Percentiles rank a stretch among this genome's conserved stretches.
phyloP scores from a whole-genome alignment of 768 basidiomycete genomes.

The Dendrothele bispora region DNA sequence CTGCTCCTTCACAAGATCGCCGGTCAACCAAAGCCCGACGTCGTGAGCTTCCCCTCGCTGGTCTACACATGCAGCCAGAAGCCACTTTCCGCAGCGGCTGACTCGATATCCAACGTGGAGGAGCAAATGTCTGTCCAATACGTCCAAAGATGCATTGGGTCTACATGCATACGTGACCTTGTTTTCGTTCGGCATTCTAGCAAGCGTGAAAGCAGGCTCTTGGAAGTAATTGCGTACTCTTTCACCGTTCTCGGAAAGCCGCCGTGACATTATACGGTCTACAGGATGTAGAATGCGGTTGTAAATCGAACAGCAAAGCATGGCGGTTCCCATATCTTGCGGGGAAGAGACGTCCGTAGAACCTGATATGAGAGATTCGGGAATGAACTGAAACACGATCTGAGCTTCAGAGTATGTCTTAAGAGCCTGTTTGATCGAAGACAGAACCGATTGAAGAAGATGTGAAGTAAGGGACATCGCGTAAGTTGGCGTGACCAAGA shows the following conservation, averaged over 20 bases:
- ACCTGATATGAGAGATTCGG: constrained; percentile 57
- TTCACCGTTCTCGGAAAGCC: constrained; percentile 39
- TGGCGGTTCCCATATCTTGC: constrained; percentile 43
- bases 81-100: constrained; percentile 72
- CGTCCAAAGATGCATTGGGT: constrained; percentile 42
- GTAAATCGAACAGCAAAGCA: constrained; percentile 66
- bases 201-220: constrained; percentile 64
- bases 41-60: constrained; percentile 78
- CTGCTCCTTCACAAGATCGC: constrained; percentile 29
- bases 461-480: constrained; percentile 66
- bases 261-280: constrained; percentile 59
- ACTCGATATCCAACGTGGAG: constrained; percentile 77
- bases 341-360: constrained; percentile 44
- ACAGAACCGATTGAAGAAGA: constrained; percentile 67
- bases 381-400: constrained; percentile 72
- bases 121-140: constrained; percentile 57
- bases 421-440: constrained; percentile 56
- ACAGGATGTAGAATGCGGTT: constrained; percentile 65
- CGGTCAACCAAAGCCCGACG: constrained; percentile 64
- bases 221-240: constrained; percentile 53
- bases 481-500: constrained; percentile 62
- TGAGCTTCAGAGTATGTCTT: constrained; percentile 47
- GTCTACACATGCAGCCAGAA: constrained; percentile 73
- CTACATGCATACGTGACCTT: constrained; percentile 39
- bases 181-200: constrained; percentile 38